Conservation (phyloP, 208 protist species). For the Crithidia thermophila region DNA sequence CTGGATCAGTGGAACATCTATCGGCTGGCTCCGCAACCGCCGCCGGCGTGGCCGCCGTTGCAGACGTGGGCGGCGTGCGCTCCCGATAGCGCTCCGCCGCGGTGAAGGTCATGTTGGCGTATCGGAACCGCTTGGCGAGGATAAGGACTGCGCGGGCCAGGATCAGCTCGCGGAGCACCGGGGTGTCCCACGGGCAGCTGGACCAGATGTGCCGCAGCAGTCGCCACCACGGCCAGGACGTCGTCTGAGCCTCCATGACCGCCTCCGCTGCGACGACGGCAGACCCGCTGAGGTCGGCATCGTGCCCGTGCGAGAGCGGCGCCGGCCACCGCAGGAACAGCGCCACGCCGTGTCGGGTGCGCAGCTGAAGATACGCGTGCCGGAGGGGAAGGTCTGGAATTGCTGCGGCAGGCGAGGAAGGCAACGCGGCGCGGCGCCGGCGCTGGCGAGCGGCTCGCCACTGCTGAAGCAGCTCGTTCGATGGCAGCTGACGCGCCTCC, state of each 20-base stretch:
- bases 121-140: slow-evolving; percentile 46
- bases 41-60: not conserved
- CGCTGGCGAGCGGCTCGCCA: not conserved
- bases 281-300: not conserved
- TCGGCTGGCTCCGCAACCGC: too few relatives aligned
- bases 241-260: slow-evolving; percentile 1
- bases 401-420: not conserved
- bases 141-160: slow-evolving; percentile 67
- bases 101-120: slow-evolving; percentile 38
- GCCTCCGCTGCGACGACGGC: not conserved
- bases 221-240: slow-evolving; percentile 43
- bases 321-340: slow-evolving; percentile 70
- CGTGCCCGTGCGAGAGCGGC: not conserved
- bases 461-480: slow-evolving; percentile 5
- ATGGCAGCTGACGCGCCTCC: slow-evolving; percentile 10
- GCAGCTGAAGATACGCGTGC: slow-evolving; percentile 42
- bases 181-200: slow-evolving; percentile 37
- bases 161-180: slow-evolving; percentile 49
- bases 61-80: not conserved
- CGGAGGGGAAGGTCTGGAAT: slow-evolving; percentile 28
- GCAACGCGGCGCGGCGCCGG: not conserved
- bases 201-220: slow-evolving; percentile 53
- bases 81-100: slow-evolving; percentile 23
- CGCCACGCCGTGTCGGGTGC: slow-evolving; percentile 53
- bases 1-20: slow-evolving; percentile 25